Evolutionary conservation across 2,329 filamentous ascomycete species (phyloP), one percentile per base, ranked within the genome.

Genomic region (Drechslerella dactyloides): DNA sequence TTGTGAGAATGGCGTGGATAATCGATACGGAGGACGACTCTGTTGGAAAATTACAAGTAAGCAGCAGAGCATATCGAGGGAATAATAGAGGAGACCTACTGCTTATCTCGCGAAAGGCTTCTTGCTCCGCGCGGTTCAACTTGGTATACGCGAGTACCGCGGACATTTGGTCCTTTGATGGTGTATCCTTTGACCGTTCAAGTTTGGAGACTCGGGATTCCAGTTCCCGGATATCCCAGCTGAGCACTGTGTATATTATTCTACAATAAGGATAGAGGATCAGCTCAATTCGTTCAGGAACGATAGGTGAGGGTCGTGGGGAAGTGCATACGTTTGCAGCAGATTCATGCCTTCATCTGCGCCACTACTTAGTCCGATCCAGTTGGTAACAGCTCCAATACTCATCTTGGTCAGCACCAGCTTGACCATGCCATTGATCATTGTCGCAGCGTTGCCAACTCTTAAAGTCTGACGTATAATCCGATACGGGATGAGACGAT

Each of bases 271-370:
- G 54, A 44, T 17, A 11, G 21, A 10, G 1, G 0, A 21, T 30
- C 17, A 0, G 17, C 24, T 7, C 1, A n/a, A 10, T 24, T 3
- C 48, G 8, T 6, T 17, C 42, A 58, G 24, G 46, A 17, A 3
- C 21, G 21, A 40, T 10, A 30, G 15, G 7, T 17, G 13, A 1
- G 15, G 13, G 15, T 21, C 4, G 21, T n/a, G 13, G 13, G 8
- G 24, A 4, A 4, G 2, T 15, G 57, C 75, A 56, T 75, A 83
- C 82, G 68, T 81, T 79, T 93, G 90, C 74, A 94, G 79, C 7
- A 93, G 78, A 77, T 93, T 94, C 89, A 91, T 90, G 52, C 90
- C 90, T 75, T 92, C 89, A 73, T 91, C 86, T 0, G 87, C 85
- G 52, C 86, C 86, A 52, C 85, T 84, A 0, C 88, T 92, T 42